These are phyloP conservation scores for Tephrocybe rancida DNA, from an alignment of 768 basidiomycete species.

Conservation along the genomic window DNA sequence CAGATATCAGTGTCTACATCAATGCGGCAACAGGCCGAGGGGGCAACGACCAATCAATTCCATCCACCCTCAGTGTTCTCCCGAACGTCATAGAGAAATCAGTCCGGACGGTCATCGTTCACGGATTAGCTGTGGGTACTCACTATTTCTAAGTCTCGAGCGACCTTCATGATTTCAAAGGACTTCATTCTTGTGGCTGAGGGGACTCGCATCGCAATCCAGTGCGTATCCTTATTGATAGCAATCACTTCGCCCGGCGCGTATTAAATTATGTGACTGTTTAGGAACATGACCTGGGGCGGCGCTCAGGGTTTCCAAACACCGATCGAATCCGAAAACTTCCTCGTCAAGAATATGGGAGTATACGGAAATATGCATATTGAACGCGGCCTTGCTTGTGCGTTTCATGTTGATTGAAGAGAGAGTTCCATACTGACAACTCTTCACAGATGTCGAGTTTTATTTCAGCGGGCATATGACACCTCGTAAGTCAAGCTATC, in stretches of 20 bases:
- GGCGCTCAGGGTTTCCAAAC: constrained; percentile 70
- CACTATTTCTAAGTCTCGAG: constrained; percentile 10
- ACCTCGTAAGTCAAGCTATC: constrained; percentile 40
- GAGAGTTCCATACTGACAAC: not conserved
- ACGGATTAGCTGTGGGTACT: constrained; percentile 60
- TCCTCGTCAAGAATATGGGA: constrained; percentile 65
- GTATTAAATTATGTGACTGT: not conserved
- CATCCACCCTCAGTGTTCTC: constrained; percentile 62
- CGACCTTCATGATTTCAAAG: constrained; percentile 15
- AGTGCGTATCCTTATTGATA: constrained; percentile 31
- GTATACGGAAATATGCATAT: constrained; percentile 61
- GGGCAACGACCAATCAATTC: constrained; percentile 54
- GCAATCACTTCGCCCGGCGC: not conserved
- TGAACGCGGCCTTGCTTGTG: constrained; percentile 69
- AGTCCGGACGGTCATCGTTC: constrained; percentile 62
- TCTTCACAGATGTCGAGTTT: constrained; percentile 52
- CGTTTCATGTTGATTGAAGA: constrained; percentile 17
- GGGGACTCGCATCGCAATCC: constrained; percentile 57
- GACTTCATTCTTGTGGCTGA: constrained; percentile 45
- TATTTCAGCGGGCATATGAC: constrained; percentile 63
- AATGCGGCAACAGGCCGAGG: constrained; percentile 35
- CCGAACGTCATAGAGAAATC: constrained; percentile 75
- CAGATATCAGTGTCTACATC: constrained; percentile 53
- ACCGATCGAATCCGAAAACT: constrained; percentile 59
- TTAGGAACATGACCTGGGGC: constrained; percentile 53